These are phyloP conservation scores for Jatropha curcas DNA, from an alignment of 345 rosid species.

Conservation along the genomic window DNA sequence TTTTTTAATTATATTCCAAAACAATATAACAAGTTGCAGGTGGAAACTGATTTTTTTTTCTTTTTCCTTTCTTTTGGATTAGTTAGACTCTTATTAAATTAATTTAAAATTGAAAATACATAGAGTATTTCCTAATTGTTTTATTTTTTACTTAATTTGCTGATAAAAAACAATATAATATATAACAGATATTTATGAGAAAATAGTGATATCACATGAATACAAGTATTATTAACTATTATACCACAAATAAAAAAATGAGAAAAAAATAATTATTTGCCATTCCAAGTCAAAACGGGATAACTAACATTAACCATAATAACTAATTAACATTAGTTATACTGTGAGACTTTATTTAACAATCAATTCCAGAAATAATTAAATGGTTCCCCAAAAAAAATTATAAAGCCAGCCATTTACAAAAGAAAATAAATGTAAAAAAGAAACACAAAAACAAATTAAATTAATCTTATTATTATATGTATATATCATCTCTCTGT, in stretches of 20 bases:
- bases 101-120: no score
- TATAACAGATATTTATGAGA: no score
- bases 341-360: slow-evolving; percentile 8
- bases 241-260: not conserved
- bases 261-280: not conserved
- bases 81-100: no score
- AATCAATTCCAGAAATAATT: slow-evolving; percentile 12
- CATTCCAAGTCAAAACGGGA: not conserved
- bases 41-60: no score
- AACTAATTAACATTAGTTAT: not conserved
- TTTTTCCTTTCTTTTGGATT: no score
- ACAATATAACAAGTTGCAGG: no score
- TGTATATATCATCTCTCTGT: not conserved
- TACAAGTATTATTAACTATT: no score
- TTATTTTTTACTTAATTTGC: no score
- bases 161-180: no score
- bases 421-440: not conserved
- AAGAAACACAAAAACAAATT: not conserved
- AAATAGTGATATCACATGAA: no score
- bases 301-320: not conserved
- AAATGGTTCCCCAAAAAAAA: slow-evolving; percentile 1
- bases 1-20: no score
- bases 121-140: no score
- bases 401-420: slow-evolving; percentile 11
- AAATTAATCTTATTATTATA: not conserved